Evolutionary conservation across 768 basidiomycete genomes (phyloP), one percentile per base, ranked within the genome.

Genomic region (Mycena latifolia): DNA sequence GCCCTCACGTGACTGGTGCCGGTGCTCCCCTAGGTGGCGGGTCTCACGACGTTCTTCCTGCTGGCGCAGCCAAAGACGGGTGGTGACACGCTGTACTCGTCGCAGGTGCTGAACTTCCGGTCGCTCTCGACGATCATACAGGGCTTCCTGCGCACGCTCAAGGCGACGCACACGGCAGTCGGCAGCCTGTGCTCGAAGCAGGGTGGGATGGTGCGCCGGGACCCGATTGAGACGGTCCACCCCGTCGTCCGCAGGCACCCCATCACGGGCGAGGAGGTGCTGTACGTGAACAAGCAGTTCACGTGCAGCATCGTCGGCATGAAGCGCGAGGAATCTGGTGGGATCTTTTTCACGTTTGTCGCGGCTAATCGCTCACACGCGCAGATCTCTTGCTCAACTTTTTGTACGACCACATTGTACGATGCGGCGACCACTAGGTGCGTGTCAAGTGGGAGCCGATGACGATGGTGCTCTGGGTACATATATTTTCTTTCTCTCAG

Each of bases 261-360:
- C 2, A 93, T 95, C 37, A 96, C 94, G 1, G 93, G 92, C n/a
- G 89, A 92, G 67, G 94, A 96, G 77, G 92, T 92, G 1, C 82
- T 95, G 56, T 96, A 92, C 75, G 92, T 97, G 65, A 95, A 95
- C 80, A 85, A 85, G 68, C 92, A 94, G 70, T 95, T 96, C 82
- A 92, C 93, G 0, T 83, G 84, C 46, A 82, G 88, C 35, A 95
- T 96, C 69, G 87, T 94, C 24, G 94, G 92, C n/a, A 82, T 95
- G 68, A 96, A 95, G 83, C 78, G 83, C 31, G 93, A 95, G 76
- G 93, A 95, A 75, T 92, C 90, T 24, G 92, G 93, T 87, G 70
- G 63, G 66, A n/a, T n/a, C n/a, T n/a, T n/a, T n/a, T n/a, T n/a
- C n/a, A 9, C 55, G 43, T 69, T 48, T 48, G 18, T 2, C 10